Base-by-base conservation (phyloP, 805 yeast genomes). In the Zygosaccharomyces bisporus region DNA sequence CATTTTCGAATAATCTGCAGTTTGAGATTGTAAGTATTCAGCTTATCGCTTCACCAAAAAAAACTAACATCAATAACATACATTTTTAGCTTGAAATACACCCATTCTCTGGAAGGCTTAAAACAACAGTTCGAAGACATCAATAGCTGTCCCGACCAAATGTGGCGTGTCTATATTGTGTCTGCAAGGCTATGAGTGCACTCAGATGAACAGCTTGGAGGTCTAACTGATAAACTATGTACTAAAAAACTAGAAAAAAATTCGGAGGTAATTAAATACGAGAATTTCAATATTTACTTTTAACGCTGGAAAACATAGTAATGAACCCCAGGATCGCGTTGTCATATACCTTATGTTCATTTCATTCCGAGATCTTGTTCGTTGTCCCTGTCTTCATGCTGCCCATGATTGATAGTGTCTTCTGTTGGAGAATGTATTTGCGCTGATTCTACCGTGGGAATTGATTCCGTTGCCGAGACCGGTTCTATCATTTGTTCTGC, bases 31-130 rank as follows among this genome's bases (percentile, higher is more conserved):
- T 39, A 31, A 40, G 34, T 43, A 35, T 7, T 13, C 19, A 19
- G 20, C 13, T 13, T 16, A 17, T 8, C 18, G n/a, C n/a, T 4
- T 9, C 12, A 16, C 27, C 16, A 16, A 16, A 8, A 27, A 23
- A 9, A n/a, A 17, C n/a, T 21, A 12, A 29, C 1, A 19, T 13
- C 25, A 18, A 18, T 14, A 34, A 51, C 63, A 49, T 58, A 59
- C 65, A 58, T 45, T 33, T 44, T 30, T 20, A 60, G 40, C 34
- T 57, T 55, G 39, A 48, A 56, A 41, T 47, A 61, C 20, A 41
- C 35, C 64, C 64, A 61, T 21, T 57, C 61, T 36, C 39, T 52
- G 20, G 29, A 43, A 4, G 21, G 40, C 17, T 31, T 40, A 10
- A 37, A 34, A 29, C 39, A 34, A 6, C 10, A 7, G 12, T 12